Percentiles rank a stretch among this genome's conserved stretches.
These are phyloP conservation scores for Magnusiomyces paraingens DNA, from an alignment of 1,139 yeast genomes.

Conservation along the genomic window DNA sequence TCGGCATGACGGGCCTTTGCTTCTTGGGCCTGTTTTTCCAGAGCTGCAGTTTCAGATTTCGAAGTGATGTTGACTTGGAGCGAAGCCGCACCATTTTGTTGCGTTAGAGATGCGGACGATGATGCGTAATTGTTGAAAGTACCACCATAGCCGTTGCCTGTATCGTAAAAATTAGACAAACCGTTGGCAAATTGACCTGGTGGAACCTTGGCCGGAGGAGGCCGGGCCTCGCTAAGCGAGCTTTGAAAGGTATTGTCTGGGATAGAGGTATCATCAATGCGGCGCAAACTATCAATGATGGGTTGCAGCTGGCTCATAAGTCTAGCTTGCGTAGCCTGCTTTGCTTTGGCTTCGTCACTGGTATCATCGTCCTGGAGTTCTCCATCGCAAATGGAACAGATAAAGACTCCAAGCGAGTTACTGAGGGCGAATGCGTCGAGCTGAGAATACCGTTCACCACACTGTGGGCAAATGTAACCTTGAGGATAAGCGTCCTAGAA, in stretches of 20 bases:
- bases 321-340: conserved; percentile 75
- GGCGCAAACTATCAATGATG: conserved; percentile 71
- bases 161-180: conserved; percentile 23
- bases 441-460: conserved; percentile 74
- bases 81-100: conserved; percentile 43
- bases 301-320: conserved; percentile 90
- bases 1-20: conserved; percentile 56
- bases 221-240: conserved; percentile 70
- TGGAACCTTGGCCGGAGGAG: conserved; percentile 41
- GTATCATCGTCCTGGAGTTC: conserved; percentile 80
- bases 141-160: neutral
- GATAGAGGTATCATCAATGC: conserved; percentile 75
- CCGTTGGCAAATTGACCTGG: conserved; percentile 29
- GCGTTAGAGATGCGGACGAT: conserved; percentile 19
- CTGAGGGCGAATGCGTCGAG: conserved; percentile 74
- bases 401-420: conserved; percentile 70
- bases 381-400: conserved; percentile 80
- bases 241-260: conserved; percentile 86
- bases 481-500: conserved; percentile 74
- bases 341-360: conserved; percentile 70
- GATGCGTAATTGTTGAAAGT: conserved; percentile 17
- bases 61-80: conserved; percentile 89
- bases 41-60: conserved; percentile 67
- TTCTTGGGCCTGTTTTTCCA: conserved; percentile 51
- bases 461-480: conserved; percentile 85